Percentiles rank a stretch among this genome's conserved stretches.
Conservation (phyloP, 352 stramenopile genomes). For the Phytophthora lateralis region DNA sequence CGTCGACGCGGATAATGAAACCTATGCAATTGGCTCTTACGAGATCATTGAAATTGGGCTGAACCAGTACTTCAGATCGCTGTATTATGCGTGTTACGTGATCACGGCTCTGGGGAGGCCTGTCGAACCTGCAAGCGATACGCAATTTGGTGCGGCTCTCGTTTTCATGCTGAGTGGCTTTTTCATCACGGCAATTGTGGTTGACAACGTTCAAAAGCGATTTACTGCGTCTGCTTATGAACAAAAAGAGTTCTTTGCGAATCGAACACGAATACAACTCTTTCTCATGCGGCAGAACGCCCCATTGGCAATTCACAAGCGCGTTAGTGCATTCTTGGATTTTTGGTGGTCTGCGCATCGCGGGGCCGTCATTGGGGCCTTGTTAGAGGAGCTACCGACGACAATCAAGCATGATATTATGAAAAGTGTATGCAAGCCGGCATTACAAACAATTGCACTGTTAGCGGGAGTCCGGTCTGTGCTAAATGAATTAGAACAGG, state of each 20-base stretch:
- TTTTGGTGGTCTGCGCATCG: constrained; percentile 80
- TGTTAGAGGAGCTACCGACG: constrained; percentile 62
- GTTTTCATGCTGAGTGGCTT: constrained; percentile 78
- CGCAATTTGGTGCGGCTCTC: constrained; percentile 55
- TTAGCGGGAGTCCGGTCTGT: constrained; percentile 54
- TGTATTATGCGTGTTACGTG: constrained; percentile 71
- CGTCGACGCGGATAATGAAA: constrained; percentile 21
- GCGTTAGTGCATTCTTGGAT: constrained; percentile 71
- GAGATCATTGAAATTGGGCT: constrained; percentile 31
- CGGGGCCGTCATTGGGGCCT: constrained; percentile 59
- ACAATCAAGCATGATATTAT: constrained; percentile 68
- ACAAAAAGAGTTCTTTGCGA: constrained; percentile 76
- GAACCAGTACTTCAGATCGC: constrained; percentile 65
- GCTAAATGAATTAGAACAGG: constrained; percentile 48
- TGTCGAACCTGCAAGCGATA: constrained; percentile 57
- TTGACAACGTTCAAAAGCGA: constrained; percentile 80
- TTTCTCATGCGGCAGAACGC: constrained; percentile 73
- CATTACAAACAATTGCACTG: constrained; percentile 55
- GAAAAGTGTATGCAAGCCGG: constrained; percentile 63
- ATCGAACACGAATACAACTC: constrained; percentile 61
- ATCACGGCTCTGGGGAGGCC: constrained; percentile 50
- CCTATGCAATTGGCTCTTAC: constrained; percentile 28
- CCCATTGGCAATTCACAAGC: constrained; percentile 59
- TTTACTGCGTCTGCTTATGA: constrained; percentile 77
- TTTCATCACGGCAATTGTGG: constrained; percentile 72